These are phyloP conservation scores for Phalaenopsis equestris DNA, from an alignment of 106 monocot genomes.

Conservation along the genomic window DNA sequence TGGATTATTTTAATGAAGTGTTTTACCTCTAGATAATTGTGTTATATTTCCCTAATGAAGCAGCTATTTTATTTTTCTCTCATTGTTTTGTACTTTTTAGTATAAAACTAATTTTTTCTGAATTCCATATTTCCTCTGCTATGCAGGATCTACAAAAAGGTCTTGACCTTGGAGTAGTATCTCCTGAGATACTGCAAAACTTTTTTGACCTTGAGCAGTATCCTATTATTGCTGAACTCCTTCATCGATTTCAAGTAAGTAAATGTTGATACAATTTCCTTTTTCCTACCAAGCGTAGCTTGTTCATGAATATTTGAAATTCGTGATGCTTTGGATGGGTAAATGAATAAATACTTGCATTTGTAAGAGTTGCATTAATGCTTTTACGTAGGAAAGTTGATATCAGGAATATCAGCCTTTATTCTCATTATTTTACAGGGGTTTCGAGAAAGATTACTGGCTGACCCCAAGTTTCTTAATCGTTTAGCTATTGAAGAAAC, in stretches of 20 bases:
- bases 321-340: neutral
- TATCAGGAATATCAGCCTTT: neutral
- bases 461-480: constrained; percentile 92
- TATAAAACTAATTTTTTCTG: neutral
- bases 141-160: constrained; percentile 86
- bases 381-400: neutral
- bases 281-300: neutral
- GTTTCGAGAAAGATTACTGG: constrained; percentile 86
- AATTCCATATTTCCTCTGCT: constrained; percentile 3
- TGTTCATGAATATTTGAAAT: neutral
- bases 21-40: neutral
- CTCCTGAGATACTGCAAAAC: constrained; percentile 90
- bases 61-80: neutral
- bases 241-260: constrained; percentile 78
- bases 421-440: constrained; percentile 38
- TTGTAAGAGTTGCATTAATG: neutral
- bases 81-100: neutral
- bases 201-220: constrained; percentile 96
- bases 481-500: constrained; percentile 89
- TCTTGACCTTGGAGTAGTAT: constrained; percentile 90
- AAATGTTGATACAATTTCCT: constrained; percentile 2
- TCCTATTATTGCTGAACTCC: constrained; percentile 80
- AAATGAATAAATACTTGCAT: neutral
- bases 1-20: neutral
- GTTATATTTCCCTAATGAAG: neutral